Evolutionary conservation across 2,329 filamentous ascomycete species (phyloP), one percentile per base, ranked within the genome.

Genomic region (Cytospora mali): DNA sequence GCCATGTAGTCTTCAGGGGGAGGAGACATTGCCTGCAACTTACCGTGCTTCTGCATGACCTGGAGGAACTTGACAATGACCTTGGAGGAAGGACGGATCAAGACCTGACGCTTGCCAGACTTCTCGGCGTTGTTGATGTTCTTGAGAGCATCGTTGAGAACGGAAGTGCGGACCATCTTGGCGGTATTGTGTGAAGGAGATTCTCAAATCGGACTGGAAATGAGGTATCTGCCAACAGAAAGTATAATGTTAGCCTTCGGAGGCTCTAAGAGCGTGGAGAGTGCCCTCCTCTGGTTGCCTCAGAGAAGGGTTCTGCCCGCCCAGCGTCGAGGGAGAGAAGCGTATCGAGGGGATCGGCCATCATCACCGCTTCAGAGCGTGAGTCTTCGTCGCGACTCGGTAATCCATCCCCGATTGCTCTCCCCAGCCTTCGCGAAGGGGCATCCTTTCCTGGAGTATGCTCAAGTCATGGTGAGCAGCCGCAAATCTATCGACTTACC

Each of bases 101-200:
- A 78, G 79, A 98, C 95, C 86, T 99, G 95, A 78, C 95, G 93
- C 91, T 98, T 98, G 85, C 95, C 95, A 75, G 91, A 86, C 91
- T 99, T 98, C 89, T 99, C 96, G 87, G 95, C 95, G 83, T 99
- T 99, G 93, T 99, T 99, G 90, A 99, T 98, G 86, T 88, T 86
- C 81, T 97, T 97, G 77, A 97, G 91, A 79, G 92, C 93, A 90
- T 99, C 95, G 88, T 98, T 96, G 82, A 99, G 93, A 77, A 98
- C 95, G 80, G 93, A 97, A 77, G 95, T 98, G 86, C 92, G 93
- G 83, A 97, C 93, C 94, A 99, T 99, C 79, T 91, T 97, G 88
- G 79, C 88, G 62, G 64, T 63, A 29, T 63, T 52, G 39, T 87
- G 66, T 68, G 66, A 73, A 72, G 76, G 85, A 92, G 89, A 92